A percentile compares a stretch with the other conserved stretches of the same genome.
Evolutionary conservation across 495 filamentous ascomycete species (phyloP).

Genomic region (Cetradonia linearis): DNA sequence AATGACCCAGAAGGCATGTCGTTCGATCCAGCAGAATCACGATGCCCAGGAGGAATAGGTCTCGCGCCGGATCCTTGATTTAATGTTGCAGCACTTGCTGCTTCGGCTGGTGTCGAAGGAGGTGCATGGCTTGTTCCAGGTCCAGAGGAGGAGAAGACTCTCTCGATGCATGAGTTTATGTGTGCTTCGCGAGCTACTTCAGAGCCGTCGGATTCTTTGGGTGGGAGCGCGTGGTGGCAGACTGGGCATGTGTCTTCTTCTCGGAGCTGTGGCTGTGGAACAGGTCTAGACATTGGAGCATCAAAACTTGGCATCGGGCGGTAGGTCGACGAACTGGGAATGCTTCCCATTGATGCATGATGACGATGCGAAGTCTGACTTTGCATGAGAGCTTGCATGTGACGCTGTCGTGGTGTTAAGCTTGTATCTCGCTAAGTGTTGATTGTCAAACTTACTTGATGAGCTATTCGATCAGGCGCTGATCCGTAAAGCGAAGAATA

Average conservation of each 20-base stretch:
- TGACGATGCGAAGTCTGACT: constrained; percentile 21
- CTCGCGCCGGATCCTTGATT: constrained; percentile 18
- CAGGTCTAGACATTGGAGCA: constrained; percentile 26
- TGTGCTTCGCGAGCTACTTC: constrained; percentile 63
- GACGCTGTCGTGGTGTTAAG: constrained; percentile 16
- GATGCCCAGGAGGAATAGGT: constrained; percentile 4
- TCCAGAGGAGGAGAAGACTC: constrained; percentile 30
- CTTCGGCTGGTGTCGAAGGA: constrained; percentile 18
- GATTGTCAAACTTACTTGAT: constrained; percentile 21
- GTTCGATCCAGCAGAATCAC: constrained; percentile 5
- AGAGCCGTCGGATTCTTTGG: constrained; percentile 47
- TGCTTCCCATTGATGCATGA: constrained; percentile 19
- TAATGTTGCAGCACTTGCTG: constrained; percentile 17
- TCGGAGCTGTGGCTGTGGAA: constrained; percentile 35
- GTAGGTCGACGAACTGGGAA: constrained; percentile 14
- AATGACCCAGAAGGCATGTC: constrained; percentile 5
- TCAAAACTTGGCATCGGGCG: constrained; percentile 24
- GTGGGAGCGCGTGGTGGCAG: constrained; percentile 67
- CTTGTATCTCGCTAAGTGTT: not conserved
- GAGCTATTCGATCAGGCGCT: constrained; percentile 18
- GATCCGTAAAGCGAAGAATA: constrained; percentile 21
- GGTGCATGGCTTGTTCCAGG: constrained; percentile 13
- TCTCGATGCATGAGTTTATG: constrained; percentile 62
- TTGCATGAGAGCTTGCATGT: constrained; percentile 18
- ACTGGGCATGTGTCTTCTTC: constrained; percentile 91